Evolutionary conservation across 2,329 filamentous ascomycete species (phyloP).

Genomic region (Aureobasidium leucospermi): DNA sequence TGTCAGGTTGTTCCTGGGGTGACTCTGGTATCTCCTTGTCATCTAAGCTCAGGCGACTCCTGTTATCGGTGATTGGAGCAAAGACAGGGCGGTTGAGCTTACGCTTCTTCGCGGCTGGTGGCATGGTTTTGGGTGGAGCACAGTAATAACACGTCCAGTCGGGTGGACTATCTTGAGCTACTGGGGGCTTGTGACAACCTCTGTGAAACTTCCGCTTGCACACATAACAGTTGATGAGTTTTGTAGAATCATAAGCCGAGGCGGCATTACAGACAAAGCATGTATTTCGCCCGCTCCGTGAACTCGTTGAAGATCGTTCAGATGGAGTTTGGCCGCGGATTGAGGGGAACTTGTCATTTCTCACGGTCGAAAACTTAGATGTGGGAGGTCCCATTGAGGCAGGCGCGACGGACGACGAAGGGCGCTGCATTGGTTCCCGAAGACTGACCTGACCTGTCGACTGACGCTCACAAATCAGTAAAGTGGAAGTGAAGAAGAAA

Average conservation of each 20-base stretch:
- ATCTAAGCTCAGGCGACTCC: background rate
- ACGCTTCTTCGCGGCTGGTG: background rate
- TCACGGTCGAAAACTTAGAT: background rate
- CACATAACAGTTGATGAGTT: constrained; percentile 26
- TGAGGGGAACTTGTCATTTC: constrained; percentile 14
- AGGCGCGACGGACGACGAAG: background rate
- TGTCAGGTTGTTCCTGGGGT: background rate
- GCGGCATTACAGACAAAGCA: constrained; percentile 28
- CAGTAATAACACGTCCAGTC: constrained; percentile 2
- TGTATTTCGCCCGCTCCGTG: constrained; percentile 9
- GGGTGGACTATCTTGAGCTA: background rate
- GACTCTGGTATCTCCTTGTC: background rate
- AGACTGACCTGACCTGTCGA: background rate
- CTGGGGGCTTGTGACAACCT: constrained; percentile 26
- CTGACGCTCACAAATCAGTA: background rate
- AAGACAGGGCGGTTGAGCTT: background rate
- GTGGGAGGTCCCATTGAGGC: background rate
- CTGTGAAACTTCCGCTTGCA: constrained; percentile 31
- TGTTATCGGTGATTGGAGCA: background rate
- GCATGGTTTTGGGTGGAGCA: background rate
- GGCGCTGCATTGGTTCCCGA: background rate
- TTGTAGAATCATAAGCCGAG: constrained; percentile 21
- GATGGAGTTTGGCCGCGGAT: constrained; percentile 19
- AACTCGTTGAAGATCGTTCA: constrained; percentile 16
- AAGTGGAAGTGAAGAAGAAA: background rate